Conservation (phyloP, 352 stramenopile species). For the Phytophthora fragariaefolia region DNA sequence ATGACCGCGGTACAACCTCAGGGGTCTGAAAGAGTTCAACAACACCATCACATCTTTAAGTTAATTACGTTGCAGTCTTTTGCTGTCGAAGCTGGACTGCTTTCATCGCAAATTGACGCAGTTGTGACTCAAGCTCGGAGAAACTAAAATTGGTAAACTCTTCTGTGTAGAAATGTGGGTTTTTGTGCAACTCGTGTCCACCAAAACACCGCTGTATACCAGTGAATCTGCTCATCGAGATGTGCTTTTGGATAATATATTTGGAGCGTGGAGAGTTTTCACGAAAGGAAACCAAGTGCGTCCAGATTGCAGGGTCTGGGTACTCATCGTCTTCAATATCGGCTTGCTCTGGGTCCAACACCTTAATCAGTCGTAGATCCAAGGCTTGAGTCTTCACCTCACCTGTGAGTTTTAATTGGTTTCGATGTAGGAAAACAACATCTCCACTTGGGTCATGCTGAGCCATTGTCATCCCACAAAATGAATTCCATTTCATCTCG, state of each 20-base stretch:
- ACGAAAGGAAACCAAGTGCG: slow-evolving; percentile 67
- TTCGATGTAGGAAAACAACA: slow-evolving; percentile 60
- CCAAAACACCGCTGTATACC: slow-evolving; percentile 63
- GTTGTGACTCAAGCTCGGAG: slow-evolving; percentile 7
- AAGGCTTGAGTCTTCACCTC: slow-evolving; percentile 4
- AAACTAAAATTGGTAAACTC: slow-evolving; percentile 21
- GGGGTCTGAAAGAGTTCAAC: background rate
- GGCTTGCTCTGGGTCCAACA: slow-evolving; percentile 3
- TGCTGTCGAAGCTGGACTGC: slow-evolving; percentile 18
- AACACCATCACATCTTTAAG: slow-evolving; percentile 3
- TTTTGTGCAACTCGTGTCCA: slow-evolving; percentile 27
- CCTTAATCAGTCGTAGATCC: slow-evolving; percentile 14
- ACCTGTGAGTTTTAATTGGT: slow-evolving; percentile 51
- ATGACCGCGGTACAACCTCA: slow-evolving; percentile 11
- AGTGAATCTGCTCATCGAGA: slow-evolving; percentile 37
- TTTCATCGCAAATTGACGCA: slow-evolving; percentile 18
- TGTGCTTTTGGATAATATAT: slow-evolving; percentile 59
- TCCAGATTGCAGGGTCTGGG: slow-evolving; percentile 61
- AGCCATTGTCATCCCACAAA: slow-evolving; percentile 62
- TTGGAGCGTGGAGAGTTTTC: slow-evolving; percentile 32
- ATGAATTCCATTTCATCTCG: slow-evolving; percentile 26
- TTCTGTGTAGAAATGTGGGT: slow-evolving; percentile 21
- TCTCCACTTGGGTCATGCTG: slow-evolving; percentile 43
- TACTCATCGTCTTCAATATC: slow-evolving; percentile 10
- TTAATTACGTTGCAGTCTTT: slow-evolving; percentile 14